phyloP scores from a whole-genome alignment of 2,329 filamentous ascomycete genomes.

The Beauveria asiatica region DNA sequence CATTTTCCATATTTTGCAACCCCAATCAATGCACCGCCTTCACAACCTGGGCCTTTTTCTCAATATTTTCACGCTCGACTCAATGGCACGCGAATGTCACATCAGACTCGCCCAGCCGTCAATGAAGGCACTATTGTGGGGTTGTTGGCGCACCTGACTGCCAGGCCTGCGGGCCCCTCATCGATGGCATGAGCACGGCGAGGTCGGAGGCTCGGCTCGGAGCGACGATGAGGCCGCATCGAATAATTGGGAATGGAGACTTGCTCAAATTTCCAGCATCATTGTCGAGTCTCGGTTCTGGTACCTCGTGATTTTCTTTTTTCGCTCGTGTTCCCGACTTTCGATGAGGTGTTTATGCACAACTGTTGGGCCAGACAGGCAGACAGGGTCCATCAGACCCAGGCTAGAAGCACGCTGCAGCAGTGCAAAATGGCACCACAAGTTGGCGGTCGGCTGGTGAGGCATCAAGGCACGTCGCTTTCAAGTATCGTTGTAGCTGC shows the following conservation, averaged over 20 bases:
- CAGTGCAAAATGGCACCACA: background rate
- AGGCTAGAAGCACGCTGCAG: background rate
- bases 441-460: background rate
- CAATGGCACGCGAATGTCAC: slow-evolving; percentile 8
- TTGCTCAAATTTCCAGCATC: background rate
- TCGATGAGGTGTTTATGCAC: background rate
- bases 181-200: background rate
- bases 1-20: no score
- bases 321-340: background rate
- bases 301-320: background rate
- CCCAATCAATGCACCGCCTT: background rate
- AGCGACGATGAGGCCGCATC: background rate
- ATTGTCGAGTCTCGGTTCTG: background rate
- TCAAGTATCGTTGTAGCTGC: background rate
- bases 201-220: slow-evolving; percentile 11
- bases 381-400: background rate
- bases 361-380: background rate
- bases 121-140: slow-evolving; percentile 12
- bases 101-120: slow-evolving; percentile 9
- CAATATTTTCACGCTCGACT: slow-evolving; percentile 18
- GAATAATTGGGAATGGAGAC: background rate
- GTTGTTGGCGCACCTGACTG: slow-evolving; percentile 15
- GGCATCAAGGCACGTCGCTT: background rate
- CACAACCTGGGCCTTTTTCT: background rate
- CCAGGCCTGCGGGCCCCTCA: background rate